phyloP scores from a whole-genome alignment of 495 filamentous ascomycete genomes.

The Cenococcum geophilum region DNA sequence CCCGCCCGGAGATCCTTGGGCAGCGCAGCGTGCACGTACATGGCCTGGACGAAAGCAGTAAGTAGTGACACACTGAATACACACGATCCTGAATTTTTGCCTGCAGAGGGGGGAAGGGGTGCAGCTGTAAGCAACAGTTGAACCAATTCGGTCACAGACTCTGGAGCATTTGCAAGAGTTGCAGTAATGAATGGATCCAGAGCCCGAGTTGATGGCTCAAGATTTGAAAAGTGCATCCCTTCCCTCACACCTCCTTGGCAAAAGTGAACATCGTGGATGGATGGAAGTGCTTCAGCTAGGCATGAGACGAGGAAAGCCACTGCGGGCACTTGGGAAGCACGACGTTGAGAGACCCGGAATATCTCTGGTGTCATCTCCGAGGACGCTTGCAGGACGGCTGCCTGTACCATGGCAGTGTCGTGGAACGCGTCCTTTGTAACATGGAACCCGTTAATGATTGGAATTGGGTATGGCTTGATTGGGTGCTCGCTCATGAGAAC shows the following conservation, averaged over 20 bases:
- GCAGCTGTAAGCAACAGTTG: constrained; percentile 42
- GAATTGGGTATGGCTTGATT: constrained; percentile 72
- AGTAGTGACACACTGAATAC: constrained; percentile 11
- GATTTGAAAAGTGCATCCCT: constrained; percentile 65
- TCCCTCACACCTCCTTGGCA: constrained; percentile 84
- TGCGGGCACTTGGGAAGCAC: constrained; percentile 75
- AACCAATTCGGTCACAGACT: constrained; percentile 39
- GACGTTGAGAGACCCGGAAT: constrained; percentile 79
- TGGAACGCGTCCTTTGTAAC: constrained; percentile 57
- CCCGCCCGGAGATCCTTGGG: constrained; percentile 48
- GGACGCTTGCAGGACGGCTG: constrained; percentile 43
- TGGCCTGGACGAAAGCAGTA: constrained; percentile 24
- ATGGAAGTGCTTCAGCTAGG: constrained; percentile 61
- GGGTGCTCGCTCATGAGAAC: constrained; percentile 64
- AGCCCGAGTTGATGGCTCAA: constrained; percentile 52
- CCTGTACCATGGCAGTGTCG: constrained; percentile 53
- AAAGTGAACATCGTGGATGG: constrained; percentile 60
- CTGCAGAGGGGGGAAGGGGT: constrained; percentile 34
- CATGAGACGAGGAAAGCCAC: constrained; percentile 72
- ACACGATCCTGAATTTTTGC: constrained; percentile 31
- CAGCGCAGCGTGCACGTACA: constrained; percentile 21
- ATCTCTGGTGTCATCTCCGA: constrained; percentile 46
- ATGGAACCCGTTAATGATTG: constrained; percentile 75
- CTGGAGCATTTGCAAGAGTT: constrained; percentile 47
- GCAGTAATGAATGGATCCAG: constrained; percentile 60